Base-by-base conservation (phyloP, 2,329 filamentous ascomycete genomes). In the Aspergillus sp. region DNA sequence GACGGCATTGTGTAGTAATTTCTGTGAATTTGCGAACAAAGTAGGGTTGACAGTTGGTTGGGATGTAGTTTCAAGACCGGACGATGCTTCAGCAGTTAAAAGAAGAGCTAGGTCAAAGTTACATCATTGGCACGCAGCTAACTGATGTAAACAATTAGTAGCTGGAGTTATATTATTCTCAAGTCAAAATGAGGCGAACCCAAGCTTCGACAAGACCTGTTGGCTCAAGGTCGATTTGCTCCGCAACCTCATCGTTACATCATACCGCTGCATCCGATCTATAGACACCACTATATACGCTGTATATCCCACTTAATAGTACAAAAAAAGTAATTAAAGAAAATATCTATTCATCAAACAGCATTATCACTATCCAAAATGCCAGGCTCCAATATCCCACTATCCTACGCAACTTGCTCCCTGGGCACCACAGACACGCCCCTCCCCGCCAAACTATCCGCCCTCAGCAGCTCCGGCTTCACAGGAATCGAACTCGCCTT, bases 401-500 rank as follows among this genome's bases (percentile, higher is more conserved):
- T 22, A 66, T 74, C 75, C 53, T 79, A 74, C 53, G 76, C 77
- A 9, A 73, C 74, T 26, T 78, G 76, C 63, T 79, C 76, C 11
- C 75, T 79, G 38, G 76, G 75, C 17, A 66, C 66, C 51, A 60
- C 66, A 9, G 65, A 64, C 26, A 69, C 77, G 59, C 69, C 69
- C 1, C 67, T 80, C 4, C 70, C 72, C 1, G 62, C 62, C 11
- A 78, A 74, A 51, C 72, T 79, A 7, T 62, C 74, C 62, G 72
- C 75, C 38, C 76, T 79, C 32, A 63, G 70, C 20, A n/a, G 8
- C 30, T 75, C 76, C 3, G 73, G 74, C 6, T 80, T 91, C 70
- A 75, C 80, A 11, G 88, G 81, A 13, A 86, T 93, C 57, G 90
- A 93, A 72, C 82, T 93, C 7, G 86, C 86, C 0, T 90, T 92